Evolutionary conservation across 1,284 basidiomycete genomes (phyloP), one percentile per base, ranked within the genome.

Genomic region (Fomitopsis betulina): DNA sequence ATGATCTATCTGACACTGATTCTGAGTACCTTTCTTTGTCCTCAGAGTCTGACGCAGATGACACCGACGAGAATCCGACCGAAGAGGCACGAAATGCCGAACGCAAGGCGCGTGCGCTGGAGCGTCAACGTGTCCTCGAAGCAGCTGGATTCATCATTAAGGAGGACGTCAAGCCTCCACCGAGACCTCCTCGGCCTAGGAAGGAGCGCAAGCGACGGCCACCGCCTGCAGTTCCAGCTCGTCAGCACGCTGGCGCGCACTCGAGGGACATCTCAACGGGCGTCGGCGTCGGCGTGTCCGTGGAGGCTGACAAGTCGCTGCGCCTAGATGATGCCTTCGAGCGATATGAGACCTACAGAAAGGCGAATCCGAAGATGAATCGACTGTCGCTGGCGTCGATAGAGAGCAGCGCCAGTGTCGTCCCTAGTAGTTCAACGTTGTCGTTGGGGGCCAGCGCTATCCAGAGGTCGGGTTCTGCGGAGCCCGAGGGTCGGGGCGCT

Each of bases 261-360:
- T 56, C 58, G 13, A 65, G 66, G 12, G 54, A 64, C 23, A 83
- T 19, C 75, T 88, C n/a, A 87, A 27, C 86, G 10, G 73, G 80
- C 0, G 64, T 82, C 12, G 73, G 80, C 0, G 64, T 82, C 1
- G 87, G 72, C 7, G 64, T 64, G 30, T 45, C 65, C 2, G 65
- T 66, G 17, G 58, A 64, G 5, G 57, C 58, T 10, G 70, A 69
- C 35, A 61, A 58, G 43, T 65, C 69, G 3, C 53, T 72, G 0
- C 78, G 76, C 35, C 76, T 91, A 56, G 88, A 95, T 66, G 95
- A 98, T 72, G 95, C 95, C 0, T 98, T 91, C 70, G 93, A 94
- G 59, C 81, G 93, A 19, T 97, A 95, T 69, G 91, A 94, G 73
- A 79, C 85, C 47, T 93, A 89, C 71, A 84, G 84, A 63, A 81